Evolutionary conservation across 768 basidiomycete species (phyloP).

Genomic region (Coprinopsis cinerea): DNA sequence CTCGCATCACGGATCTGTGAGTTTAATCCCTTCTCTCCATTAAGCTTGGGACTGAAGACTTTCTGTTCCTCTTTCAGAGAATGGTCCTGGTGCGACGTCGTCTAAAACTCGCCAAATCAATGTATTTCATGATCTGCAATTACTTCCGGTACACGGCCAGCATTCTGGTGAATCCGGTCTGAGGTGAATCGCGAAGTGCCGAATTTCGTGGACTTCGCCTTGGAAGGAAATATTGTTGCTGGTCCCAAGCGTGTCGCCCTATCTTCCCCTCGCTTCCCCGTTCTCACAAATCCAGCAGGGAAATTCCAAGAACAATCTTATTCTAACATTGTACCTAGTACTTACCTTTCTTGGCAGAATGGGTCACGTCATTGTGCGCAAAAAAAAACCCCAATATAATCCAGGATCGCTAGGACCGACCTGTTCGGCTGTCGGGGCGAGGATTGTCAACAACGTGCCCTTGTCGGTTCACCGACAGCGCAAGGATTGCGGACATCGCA

Average conservation of each 20-base stretch:
- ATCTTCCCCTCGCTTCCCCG: no score
- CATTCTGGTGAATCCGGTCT: constrained; percentile 1
- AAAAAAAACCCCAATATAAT: not conserved
- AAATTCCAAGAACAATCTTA: not conserved
- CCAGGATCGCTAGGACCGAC: not conserved
- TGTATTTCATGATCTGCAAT: constrained; percentile 9
- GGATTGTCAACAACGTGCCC: not conserved
- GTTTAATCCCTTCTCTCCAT: not conserved
- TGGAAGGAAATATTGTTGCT: no score
- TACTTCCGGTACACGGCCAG: constrained; percentile 3
- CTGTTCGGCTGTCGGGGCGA: not conserved
- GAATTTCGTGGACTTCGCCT: not conserved
- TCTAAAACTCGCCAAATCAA: not conserved
- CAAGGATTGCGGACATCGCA: not conserved
- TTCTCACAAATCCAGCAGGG: not conserved
- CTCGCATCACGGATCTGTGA: constrained; percentile 10
- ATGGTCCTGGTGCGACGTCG: not conserved
- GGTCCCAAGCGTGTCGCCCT: no score
- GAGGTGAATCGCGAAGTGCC: not conserved
- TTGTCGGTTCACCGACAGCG: not conserved
- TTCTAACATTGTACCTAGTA: not conserved
- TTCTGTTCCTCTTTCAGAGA: not conserved
- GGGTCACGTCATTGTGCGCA: not conserved
- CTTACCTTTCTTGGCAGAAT: constrained; percentile 4
- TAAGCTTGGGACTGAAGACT: not conserved